Base-by-base conservation (phyloP, 805 yeast species). In the Wickerhamiella allomyrinae region DNA sequence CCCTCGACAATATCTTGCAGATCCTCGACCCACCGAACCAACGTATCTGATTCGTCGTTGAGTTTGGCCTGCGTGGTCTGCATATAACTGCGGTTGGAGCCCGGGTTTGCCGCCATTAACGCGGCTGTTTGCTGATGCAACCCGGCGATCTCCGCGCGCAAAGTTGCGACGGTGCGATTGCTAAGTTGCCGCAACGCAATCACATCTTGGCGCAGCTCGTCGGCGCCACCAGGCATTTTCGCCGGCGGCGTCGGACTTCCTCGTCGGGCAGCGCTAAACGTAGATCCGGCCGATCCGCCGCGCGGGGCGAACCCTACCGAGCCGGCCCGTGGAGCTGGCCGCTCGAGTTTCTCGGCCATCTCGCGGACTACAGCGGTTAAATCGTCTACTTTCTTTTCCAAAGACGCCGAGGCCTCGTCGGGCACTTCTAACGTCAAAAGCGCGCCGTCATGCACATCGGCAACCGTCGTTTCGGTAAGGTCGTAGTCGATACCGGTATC, bases 1-100 rank as follows among this genome's bases (percentile, higher is more conserved):
- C 83, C 83, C 55, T 91, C 99, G 57, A 91, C 82, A 8, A 82
- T 61, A 60, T 91, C 99, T 56, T 87, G 95, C 15, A 91, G 64
- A 50, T 85, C 95, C 57, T 91, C 98, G 5, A 89, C 89, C 48
- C 70, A 73, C 0, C 89, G 77, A 25, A 91, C 67, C 8, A 91
- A 61, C 0, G 57, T 54, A 56, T 85, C 95, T 7, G 93, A 78
- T 13, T 82, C 87, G 36, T 72, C 74, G 7, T 93, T 81, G 20
- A 91, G 67, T 51, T 74, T 76, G 4, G 64, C 56, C 55, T 83
- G 85, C 41, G 94, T 81, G 14, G 70, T 70, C 35, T 78, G 85
- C 78, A 91, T 80, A 52, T 82, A 85, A 1, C 67, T 55, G 39
- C 43, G 70, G 56, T 38, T 66, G 48, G 48, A 57, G 54, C 47